These are phyloP conservation scores for Ophiostoma australiae DNA, from an alignment of 2,329 filamentous ascomycete species.

Conservation along the genomic window DNA sequence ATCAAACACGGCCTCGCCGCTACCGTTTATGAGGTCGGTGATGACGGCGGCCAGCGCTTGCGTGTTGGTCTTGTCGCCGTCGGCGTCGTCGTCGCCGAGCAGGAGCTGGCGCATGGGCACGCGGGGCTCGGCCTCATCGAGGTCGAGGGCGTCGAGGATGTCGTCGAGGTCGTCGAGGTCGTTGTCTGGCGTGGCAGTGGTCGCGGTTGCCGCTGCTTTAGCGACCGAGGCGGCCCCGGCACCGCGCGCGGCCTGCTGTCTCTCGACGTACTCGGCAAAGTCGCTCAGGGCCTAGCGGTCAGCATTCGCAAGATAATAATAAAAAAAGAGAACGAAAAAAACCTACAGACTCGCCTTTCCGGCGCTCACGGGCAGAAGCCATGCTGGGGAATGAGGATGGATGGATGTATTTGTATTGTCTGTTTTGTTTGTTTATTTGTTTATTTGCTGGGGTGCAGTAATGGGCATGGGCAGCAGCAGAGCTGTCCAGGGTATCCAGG, in stretches of 20 bases:
- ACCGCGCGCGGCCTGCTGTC: slow-evolving; percentile 74
- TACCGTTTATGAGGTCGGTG: slow-evolving; percentile 69
- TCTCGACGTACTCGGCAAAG: slow-evolving; percentile 95
- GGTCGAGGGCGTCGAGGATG: slow-evolving; percentile 82
- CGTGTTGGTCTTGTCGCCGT: slow-evolving; percentile 47
- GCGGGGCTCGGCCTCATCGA: slow-evolving; percentile 63
- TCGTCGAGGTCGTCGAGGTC: slow-evolving; percentile 79
- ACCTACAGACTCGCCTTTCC: slow-evolving; percentile 78
- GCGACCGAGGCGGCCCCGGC: slow-evolving; percentile 37
- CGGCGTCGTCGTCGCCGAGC: slow-evolving; percentile 44
- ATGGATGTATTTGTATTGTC: not conserved
- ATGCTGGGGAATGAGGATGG: slow-evolving; percentile 35
- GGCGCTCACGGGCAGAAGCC: slow-evolving; percentile 64
- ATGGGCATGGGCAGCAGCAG: slow-evolving; percentile 12
- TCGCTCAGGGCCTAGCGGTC: slow-evolving; percentile 69
- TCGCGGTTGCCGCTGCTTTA: slow-evolving; percentile 30
- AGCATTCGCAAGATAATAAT: not conserved
- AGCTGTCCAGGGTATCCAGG: not conserved
- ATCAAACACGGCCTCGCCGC: slow-evolving; percentile 87
- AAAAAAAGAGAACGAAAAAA: not conserved
- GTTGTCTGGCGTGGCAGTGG: slow-evolving; percentile 33
- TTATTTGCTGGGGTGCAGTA: not conserved
- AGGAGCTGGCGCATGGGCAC: slow-evolving; percentile 72
- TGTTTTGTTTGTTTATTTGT: too few species aligned
- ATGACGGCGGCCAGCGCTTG: slow-evolving; percentile 61